A percentile compares a stretch with the other conserved stretches of the same genome.
These are phyloP conservation scores for Orychophragmus violaceus DNA, from an alignment of 345 rosid species.

Conservation along the genomic window DNA sequence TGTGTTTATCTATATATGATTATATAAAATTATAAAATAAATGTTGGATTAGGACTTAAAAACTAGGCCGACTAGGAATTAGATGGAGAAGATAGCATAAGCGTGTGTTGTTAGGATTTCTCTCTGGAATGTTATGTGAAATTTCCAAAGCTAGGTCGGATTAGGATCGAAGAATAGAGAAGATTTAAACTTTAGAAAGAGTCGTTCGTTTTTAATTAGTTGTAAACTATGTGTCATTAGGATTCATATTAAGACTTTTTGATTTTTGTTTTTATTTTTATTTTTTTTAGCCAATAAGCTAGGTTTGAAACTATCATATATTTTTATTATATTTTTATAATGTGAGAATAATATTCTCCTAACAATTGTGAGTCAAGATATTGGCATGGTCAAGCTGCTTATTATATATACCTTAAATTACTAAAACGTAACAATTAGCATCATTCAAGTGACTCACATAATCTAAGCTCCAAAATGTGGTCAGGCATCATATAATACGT, in stretches of 20 bases:
- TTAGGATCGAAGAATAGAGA: background rate
- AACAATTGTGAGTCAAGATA: background rate
- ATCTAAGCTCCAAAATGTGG: background rate
- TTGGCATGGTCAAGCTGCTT: conserved; percentile 7
- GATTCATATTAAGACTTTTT: background rate
- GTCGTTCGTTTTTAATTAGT: conserved; percentile 2
- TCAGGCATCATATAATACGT: background rate
- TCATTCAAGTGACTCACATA: background rate
- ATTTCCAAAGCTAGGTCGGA: background rate
- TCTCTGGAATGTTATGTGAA: background rate
- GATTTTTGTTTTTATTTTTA: background rate
- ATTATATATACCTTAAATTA: background rate
- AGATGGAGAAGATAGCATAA: background rate
- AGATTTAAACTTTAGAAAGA: background rate
- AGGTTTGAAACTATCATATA: background rate
- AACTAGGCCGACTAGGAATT: background rate
- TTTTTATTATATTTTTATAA: background rate
- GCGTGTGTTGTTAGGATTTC: background rate
- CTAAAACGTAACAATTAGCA: background rate
- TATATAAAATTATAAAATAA: background rate
- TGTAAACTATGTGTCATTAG: background rate
- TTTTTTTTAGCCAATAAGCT: background rate
- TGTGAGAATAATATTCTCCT: background rate
- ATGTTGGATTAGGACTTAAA: conserved; percentile 5
- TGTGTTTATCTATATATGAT: background rate